Base-by-base conservation (phyloP, 768 basidiomycete species). In the Daedalea quercina region DNA sequence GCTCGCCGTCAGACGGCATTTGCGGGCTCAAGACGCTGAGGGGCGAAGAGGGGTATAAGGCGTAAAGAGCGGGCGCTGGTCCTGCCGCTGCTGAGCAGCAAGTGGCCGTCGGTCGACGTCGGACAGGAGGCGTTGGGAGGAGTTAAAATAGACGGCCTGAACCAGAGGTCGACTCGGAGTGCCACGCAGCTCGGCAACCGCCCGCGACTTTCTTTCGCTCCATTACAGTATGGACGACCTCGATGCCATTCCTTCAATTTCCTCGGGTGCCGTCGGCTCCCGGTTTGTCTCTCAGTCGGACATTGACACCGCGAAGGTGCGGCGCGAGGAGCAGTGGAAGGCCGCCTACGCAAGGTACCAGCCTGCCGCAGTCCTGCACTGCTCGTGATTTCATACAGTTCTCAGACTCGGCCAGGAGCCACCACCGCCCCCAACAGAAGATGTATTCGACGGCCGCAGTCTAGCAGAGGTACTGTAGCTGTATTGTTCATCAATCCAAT, bases 261-360 rank as follows among this genome's bases (percentile, higher is more conserved):
- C 86, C 9, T 71, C 81, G 9, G 81, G 81, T 61, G 76, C 76
- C 34, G 90, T 92, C 43, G 87, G 89, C 65, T 88, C 89, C 41
- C 84, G 90, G 51, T 93, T 93, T 69, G 80, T 93, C 57, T 83
- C 90, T 41, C 82, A 89, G 67, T 76, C 76, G 15, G 90, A 93
- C 50, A 69, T 93, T 43, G 90, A 92, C 35, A 71, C 76, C 20
- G 87, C 87, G 34, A 86, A 81, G 51, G 73, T 78, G 7, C 74
- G 82, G 26, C 74, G 82, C 56, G 90, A 93, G 6, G 89, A 89
- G 61, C 87, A 90, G 60, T 93, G 90, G 90, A 89, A 85, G 62
- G 90, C 90, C 13, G 90, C 90, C 24, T 93, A 92, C 68, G 90
- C 90, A 41, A 79, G 87, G 87, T 83, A 54, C 34, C 26, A 44